Percentiles rank a stretch among this genome's conserved stretches.
These are phyloP conservation scores for Agaricus subrufescens DNA, from an alignment of 768 basidiomycete genomes.

Conservation along the genomic window DNA sequence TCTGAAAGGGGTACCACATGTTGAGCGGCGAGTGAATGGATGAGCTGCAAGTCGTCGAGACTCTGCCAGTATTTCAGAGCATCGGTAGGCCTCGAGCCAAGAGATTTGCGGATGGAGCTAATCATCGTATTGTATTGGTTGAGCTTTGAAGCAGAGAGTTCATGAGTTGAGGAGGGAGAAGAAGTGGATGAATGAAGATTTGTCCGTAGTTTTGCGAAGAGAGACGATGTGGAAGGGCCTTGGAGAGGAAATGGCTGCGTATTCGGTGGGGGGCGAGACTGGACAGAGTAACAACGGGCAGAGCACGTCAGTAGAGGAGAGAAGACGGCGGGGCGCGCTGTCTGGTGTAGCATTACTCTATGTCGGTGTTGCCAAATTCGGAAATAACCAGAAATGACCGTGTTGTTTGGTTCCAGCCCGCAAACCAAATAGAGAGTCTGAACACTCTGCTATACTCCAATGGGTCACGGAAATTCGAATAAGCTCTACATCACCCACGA, in stretches of 20 bases:
- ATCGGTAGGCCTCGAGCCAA: conserved; percentile 28
- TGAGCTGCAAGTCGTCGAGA: conserved; percentile 37
- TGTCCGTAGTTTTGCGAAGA: conserved; percentile 4
- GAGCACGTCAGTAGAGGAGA: not conserved
- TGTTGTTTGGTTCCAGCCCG: not conserved
- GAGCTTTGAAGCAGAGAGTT: conserved; percentile 13
- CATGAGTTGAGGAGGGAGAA: not conserved
- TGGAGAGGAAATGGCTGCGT: conserved; percentile 2
- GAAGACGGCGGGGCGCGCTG: not conserved
- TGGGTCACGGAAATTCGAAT: conserved; percentile 86
- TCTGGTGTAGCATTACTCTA: conserved; percentile 3
- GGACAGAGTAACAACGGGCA: not conserved
- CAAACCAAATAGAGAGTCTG: not conserved
- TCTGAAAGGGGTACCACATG: conserved; percentile 36
- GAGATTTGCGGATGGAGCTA: conserved; percentile 31
- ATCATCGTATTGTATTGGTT: conserved; percentile 28
- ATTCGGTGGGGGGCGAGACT: not conserved
- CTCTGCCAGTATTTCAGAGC: conserved; percentile 34
- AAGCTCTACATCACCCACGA: conserved; percentile 89
- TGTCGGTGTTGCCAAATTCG: not conserved
- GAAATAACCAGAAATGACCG: not conserved
- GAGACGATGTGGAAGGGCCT: conserved; percentile 1
- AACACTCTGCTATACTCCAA: conserved; percentile 21
- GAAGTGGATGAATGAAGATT: not conserved
- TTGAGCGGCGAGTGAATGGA: conserved; percentile 38